Base-by-base conservation (phyloP, 148 eudicot genomes). In the Silene conica region DNA sequence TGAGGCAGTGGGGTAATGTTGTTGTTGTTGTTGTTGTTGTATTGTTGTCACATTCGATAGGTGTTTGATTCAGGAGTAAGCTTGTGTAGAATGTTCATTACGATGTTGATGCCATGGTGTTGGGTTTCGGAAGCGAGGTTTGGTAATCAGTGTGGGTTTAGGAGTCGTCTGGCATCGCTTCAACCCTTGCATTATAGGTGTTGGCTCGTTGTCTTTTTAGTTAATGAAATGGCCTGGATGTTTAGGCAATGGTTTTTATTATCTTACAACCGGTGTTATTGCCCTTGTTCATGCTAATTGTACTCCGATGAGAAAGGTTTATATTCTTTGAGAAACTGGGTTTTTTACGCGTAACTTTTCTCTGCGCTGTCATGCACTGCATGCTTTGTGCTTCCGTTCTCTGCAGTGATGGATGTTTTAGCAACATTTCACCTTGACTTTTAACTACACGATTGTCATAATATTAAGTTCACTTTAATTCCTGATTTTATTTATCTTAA, bases 321-420 rank as follows among this genome's bases (percentile, higher is more conserved):
- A 25, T 25, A 25, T 63, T 14, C 41, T n/a, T 3, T 34, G 46
- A 64, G 46, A 31, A 18, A 64, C 48, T 64, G 46, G 16, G 68
- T 1, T 3, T 28, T 34, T 57, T 15, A 15, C 23, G 20, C 50
- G 14, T 69, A 14, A 8, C 8, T 70, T 70, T 70, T 54, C 6
- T 69, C 20, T 70, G 58, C 21, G 14, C 4, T 25, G 61, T 15
- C 21, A 52, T 38, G 74, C 74, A 71, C 19, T 28, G 14, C 43
- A 28, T 26, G n/a, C 55, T 11, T 11, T 48, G 21, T 50, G 23
- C 5, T 46, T 63, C 54, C 13, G 12, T 55, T 65, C 34, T 25
- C 38, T 34, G 60, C 15, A 31, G 70, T 50, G 57, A 55, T 54
- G 71, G 31, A 55, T 34, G 55, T 28, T 67, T 25, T 67, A 54